These are phyloP conservation scores for Botrytis tulipae DNA, from an alignment of 2,329 filamentous ascomycete species.

Conservation along the genomic window DNA sequence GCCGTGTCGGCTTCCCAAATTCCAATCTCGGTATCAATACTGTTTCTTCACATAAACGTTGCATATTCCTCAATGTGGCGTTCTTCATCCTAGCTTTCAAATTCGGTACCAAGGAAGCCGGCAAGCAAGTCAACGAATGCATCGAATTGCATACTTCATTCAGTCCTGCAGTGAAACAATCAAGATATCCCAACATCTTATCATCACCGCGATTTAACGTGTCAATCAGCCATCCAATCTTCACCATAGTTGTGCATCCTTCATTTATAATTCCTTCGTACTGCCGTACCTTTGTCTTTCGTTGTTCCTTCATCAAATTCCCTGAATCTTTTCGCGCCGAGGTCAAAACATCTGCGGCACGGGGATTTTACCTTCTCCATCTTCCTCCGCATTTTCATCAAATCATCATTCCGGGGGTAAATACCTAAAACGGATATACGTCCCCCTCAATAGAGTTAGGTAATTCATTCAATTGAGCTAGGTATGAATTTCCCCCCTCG, in stretches of 20 bases:
- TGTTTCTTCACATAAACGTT: not conserved
- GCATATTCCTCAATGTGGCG: not conserved
- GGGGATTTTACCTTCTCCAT: slow-evolving; percentile 26
- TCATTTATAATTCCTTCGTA: not conserved
- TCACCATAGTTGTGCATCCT: not conserved
- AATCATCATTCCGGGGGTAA: slow-evolving; percentile 27
- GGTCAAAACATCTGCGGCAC: not conserved
- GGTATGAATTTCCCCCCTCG: not conserved
- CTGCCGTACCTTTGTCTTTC: not conserved
- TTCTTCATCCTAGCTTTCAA: not conserved
- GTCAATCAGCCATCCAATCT: not conserved
- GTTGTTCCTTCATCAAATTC: not conserved
- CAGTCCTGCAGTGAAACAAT: not conserved
- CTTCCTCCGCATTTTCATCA: slow-evolving; percentile 19
- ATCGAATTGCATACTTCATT: not conserved
- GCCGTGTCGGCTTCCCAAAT: not conserved
- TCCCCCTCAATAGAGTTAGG: not conserved
- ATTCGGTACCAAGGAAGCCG: not conserved
- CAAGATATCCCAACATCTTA: not conserved
- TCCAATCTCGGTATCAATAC: not conserved
- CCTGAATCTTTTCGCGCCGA: not conserved
- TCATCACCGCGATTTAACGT: not conserved
- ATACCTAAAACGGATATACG: slow-evolving; percentile 2
- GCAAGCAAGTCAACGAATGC: not conserved
- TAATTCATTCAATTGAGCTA: not conserved